Base-by-base conservation (phyloP, 495 filamentous ascomycete genomes). In the Aspergillus sclerotioniger region DNA sequence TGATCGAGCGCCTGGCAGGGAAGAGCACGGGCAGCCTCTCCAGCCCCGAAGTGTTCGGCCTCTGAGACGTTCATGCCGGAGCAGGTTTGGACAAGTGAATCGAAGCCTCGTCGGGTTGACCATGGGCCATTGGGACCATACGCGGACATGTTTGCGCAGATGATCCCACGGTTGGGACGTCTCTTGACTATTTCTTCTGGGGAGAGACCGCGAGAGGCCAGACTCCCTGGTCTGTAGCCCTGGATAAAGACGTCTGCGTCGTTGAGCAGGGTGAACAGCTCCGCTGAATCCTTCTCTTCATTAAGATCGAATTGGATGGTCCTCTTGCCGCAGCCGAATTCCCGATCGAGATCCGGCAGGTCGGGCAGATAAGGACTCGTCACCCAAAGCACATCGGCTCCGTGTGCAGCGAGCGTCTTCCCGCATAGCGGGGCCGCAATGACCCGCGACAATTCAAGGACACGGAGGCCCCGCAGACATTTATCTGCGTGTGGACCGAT, bases 311-410 rank as follows among this genome's bases (percentile, higher is more conserved):
- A 59, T 37, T 73, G 66, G 12, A 69, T 62, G n/a, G 68, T 67
- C 29, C 74, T 62, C 66, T 88, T 89, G 37, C 85, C 84, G 16
- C 81, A 76, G 66, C 87, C 87, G 62, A 83, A 80, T 57, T 88
- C 85, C 15, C 87, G 81, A 71, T 87, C 84, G 66, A 87, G 82
- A 64, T 82, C 82, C 0, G 86, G 84, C 16, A 88, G 80, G 57
- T 88, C 85, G 8, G 81, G 80, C 20, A 88, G 72, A 33, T 77
- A 69, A 0, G 82, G 79, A 12, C 78, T 82, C 2, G 86, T 88
- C 45, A 89, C 74, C 68, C 87, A 87, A 58, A 87, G 71, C 28
- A 86, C 77, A 48, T 77, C 73, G 35, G 84, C 84, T 35, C 83
- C 84, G 67, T 87, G 81, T 4, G 80, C 82, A 15, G 81, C 83